phyloP scores from a whole-genome alignment of 139 green algal species.

The Chlorella ohadii region DNA sequence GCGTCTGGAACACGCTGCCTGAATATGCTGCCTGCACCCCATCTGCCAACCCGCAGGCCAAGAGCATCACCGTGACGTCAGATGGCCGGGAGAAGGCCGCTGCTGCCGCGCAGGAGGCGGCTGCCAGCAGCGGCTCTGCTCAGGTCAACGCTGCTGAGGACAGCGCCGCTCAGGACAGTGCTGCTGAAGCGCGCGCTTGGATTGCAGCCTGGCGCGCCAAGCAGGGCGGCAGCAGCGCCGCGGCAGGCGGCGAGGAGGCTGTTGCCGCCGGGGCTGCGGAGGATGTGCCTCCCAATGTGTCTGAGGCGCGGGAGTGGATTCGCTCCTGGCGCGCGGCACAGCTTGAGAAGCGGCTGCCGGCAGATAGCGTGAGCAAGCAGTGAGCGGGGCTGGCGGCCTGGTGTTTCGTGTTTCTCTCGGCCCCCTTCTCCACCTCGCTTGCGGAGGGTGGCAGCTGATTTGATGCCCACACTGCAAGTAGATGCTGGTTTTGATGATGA shows the following conservation, averaged over 20 bases:
- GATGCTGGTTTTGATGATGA: background rate
- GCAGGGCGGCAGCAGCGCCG: background rate
- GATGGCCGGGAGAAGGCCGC: conserved; percentile 36
- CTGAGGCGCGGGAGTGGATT: conserved; percentile 43
- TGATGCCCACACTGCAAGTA: background rate
- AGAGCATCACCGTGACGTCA: conserved; percentile 33
- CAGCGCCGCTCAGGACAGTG: background rate
- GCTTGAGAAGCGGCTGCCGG: conserved; percentile 43
- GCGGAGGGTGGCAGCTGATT: background rate
- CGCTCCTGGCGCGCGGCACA: conserved; percentile 52
- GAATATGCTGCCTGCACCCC: too few species aligned
- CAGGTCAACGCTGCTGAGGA: background rate
- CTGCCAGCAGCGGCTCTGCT: background rate
- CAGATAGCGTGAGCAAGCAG: background rate
- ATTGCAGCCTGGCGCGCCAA: conserved; percentile 11
- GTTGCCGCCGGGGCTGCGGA: background rate
- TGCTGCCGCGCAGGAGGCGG: background rate
- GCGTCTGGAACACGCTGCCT: too few species aligned
- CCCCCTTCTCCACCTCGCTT: too few species aligned
- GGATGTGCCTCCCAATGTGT: conserved; percentile 34
- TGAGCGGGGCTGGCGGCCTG: background rate
- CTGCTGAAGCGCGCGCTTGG: conserved; percentile 14
- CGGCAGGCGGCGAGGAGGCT: background rate
- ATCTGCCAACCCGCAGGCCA: background rate
- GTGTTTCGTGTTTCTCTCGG: too few species aligned